A percentile compares a stretch with the other conserved stretches of the same genome.
Conservation (phyloP, 331 rosid species). For the Phaseolus coccineus region DNA sequence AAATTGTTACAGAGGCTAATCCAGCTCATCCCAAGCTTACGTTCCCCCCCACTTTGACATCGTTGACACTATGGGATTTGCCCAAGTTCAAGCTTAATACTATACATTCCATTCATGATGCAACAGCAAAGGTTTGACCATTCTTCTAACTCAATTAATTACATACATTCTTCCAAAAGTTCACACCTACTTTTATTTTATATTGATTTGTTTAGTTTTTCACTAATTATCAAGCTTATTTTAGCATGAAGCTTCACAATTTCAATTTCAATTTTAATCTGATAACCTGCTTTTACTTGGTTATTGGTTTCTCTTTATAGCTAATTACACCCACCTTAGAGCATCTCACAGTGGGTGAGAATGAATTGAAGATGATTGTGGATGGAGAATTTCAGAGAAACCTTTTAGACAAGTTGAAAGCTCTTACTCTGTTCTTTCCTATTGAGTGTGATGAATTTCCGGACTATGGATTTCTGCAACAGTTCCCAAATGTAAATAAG, state of each 20-base stretch:
- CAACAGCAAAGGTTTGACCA: no score
- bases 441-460: neutral
- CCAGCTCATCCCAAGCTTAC: neutral
- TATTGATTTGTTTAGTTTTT: no score
- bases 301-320: neutral
- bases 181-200: no score
- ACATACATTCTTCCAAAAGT: no score
- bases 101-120: no score
- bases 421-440: no score
- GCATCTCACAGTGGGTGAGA: neutral
- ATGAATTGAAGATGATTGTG: neutral
- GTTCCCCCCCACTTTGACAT: neutral
- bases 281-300: no score
- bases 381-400: neutral
- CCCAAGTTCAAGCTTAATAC: neutral
- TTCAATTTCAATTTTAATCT: no score
- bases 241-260: no score
- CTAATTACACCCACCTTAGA: neutral
- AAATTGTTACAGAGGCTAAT: conserved; percentile 9
- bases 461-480: neutral
- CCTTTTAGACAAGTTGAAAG: no score
- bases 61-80: neutral
- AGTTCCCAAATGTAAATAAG: neutral
- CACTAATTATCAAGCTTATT: no score
- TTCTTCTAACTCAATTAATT: no score